Evolutionary conservation across 768 basidiomycete genomes (phyloP).

Genomic region (Daedaleopsis nitida): DNA sequence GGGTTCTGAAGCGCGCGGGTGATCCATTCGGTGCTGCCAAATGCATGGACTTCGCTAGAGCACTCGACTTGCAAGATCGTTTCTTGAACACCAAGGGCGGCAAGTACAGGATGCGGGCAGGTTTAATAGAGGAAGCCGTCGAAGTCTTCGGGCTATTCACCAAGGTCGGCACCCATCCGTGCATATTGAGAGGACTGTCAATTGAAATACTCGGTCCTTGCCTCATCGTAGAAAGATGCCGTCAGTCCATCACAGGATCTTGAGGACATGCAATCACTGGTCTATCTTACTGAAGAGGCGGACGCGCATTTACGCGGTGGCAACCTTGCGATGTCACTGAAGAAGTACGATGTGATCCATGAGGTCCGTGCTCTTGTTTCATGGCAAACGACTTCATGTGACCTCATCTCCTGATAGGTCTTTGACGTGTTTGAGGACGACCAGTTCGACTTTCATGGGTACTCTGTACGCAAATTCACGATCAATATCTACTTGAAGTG

Average conservation of each 20-base stretch:
- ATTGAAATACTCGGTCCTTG: background rate
- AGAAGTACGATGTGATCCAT: constrained; percentile 76
- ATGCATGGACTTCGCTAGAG: constrained; percentile 77
- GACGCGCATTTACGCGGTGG: constrained; percentile 66
- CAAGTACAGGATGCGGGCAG: constrained; percentile 87
- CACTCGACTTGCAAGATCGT: constrained; percentile 91
- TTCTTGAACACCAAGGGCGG: constrained; percentile 93
- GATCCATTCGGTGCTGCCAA: constrained; percentile 75
- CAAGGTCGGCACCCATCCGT: constrained; percentile 57
- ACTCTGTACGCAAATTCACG: constrained; percentile 87
- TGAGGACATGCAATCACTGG: constrained; percentile 93
- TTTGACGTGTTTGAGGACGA: constrained; percentile 92
- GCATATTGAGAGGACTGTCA: too few relatives aligned
- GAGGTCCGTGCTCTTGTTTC: constrained; percentile 50
- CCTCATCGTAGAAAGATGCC: constrained; percentile 78
- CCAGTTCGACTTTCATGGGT: constrained; percentile 97
- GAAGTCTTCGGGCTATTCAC: constrained; percentile 85
- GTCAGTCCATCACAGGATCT: constrained; percentile 73
- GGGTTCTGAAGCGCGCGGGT: constrained; percentile 84
- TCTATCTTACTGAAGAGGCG: constrained; percentile 84
- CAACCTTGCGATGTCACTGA: constrained; percentile 77
- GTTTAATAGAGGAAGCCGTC: constrained; percentile 74
- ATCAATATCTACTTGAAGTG: constrained; percentile 85
- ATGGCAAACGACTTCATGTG: too few relatives aligned
- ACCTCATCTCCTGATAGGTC: constrained; percentile 42